Conservation (phyloP, 1,139 yeast species). For the Nakaseomyces nivariensis region DNA sequence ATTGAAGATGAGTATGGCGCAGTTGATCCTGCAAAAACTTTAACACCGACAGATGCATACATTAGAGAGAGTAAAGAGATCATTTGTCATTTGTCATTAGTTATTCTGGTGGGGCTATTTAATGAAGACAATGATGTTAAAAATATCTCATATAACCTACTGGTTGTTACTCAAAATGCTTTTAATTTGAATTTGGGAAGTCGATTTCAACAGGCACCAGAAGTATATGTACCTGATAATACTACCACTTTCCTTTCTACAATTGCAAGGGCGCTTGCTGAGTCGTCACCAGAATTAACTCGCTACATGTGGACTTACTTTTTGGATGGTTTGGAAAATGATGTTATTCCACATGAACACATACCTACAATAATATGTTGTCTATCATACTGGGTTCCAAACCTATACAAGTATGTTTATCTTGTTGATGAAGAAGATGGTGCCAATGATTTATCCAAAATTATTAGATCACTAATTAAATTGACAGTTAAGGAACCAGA, state of each 20-base stretch:
- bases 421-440: slow-evolving; percentile 46
- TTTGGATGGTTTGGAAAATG: slow-evolving; percentile 20
- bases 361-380: slow-evolving; percentile 35
- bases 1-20: slow-evolving; percentile 35
- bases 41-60: slow-evolving; percentile 5
- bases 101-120: slow-evolving; percentile 58
- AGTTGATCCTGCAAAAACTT: neutral
- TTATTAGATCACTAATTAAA: slow-evolving; percentile 54
- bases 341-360: slow-evolving; percentile 14
- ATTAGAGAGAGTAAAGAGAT: slow-evolving; percentile 17
- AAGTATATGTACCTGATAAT: slow-evolving; percentile 64
- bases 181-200: slow-evolving; percentile 57
- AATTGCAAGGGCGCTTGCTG: slow-evolving; percentile 50
- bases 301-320: slow-evolving; percentile 29
- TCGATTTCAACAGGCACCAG: slow-evolving; percentile 46
- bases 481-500: slow-evolving; percentile 39
- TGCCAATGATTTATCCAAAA: slow-evolving; percentile 46
- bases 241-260: slow-evolving; percentile 54
- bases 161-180: slow-evolving; percentile 52
- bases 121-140: slow-evolving; percentile 50
- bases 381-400: slow-evolving; percentile 73
- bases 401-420: slow-evolving; percentile 50
- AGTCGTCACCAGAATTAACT: slow-evolving; percentile 50
- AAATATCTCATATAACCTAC: slow-evolving; percentile 50
- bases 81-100: slow-evolving; percentile 50